Evolutionary conservation across 176 grass and related monocot genomes (phyloP).

Genomic region (Elaeis guineensis): DNA sequence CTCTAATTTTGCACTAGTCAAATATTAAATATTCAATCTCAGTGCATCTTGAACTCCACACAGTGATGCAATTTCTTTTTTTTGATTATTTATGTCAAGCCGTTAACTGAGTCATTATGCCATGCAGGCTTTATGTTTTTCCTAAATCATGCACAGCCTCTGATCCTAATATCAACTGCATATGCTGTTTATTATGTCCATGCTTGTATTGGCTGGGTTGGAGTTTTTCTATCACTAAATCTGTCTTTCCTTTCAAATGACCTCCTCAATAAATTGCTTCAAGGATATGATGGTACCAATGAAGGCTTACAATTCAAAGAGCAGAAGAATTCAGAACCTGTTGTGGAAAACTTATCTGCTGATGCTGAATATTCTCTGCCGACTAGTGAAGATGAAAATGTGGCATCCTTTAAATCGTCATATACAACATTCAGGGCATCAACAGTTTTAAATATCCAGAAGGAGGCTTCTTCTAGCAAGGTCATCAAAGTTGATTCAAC

Average conservation of each 20-base stretch:
- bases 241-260: constrained; percentile 94
- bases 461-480: constrained; percentile 65
- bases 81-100: no score
- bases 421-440: constrained; percentile 44
- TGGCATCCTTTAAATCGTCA: constrained; percentile 48
- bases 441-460: constrained; percentile 49
- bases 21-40: no score
- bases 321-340: constrained; percentile 51
- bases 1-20: no score
- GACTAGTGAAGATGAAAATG: constrained; percentile 50
- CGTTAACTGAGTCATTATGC: no score
- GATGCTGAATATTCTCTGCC: constrained; percentile 51
- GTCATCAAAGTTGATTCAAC: constrained; percentile 47
- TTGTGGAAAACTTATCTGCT: constrained; percentile 56
- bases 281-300: constrained; percentile 41
- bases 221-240: constrained; percentile 76
- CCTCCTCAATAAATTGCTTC: constrained; percentile 73
- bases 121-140: constrained; percentile 84
- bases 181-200: constrained; percentile 82
- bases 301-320: constrained; percentile 42
- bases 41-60: no score
- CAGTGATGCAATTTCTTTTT: no score
- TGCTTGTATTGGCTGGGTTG: constrained; percentile 60
- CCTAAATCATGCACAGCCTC: constrained; percentile 71
- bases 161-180: constrained; percentile 64